These are phyloP conservation scores for Arachis monticola DNA, from an alignment of 331 rosid species.

Conservation along the genomic window DNA sequence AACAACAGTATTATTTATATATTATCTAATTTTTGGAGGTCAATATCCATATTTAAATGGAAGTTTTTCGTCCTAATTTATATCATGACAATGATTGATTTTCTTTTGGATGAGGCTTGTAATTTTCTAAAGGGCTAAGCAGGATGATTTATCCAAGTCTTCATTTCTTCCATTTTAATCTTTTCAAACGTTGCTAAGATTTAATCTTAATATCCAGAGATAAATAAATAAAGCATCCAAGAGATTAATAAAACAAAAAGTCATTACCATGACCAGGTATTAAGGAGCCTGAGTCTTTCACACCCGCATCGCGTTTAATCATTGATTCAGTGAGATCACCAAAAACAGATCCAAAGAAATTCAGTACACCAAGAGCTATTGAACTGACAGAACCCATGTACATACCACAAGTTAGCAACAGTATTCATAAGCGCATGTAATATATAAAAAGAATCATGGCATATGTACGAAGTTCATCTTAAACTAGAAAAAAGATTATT, in stretches of 20 bases:
- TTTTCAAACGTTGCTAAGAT: neutral
- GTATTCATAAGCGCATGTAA: slow-evolving; percentile 9
- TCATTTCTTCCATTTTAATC: neutral
- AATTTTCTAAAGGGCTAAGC: neutral
- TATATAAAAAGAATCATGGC: neutral
- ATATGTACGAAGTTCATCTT: slow-evolving; percentile 25
- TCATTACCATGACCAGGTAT: slow-evolving; percentile 96
- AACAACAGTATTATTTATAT: slow-evolving; percentile 7
- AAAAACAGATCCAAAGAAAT: slow-evolving; percentile 78
- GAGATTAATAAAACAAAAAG: slow-evolving; percentile 29
- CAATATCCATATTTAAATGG: neutral
- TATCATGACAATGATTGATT: neutral
- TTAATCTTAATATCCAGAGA: neutral
- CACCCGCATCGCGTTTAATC: slow-evolving; percentile 99
- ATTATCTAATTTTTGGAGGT: neutral
- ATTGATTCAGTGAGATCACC: slow-evolving; percentile 98
- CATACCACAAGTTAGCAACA: slow-evolving; percentile 19
- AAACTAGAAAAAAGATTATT: slow-evolving; percentile 25
- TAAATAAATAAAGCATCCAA: slow-evolving; percentile 14
- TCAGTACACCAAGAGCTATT: slow-evolving; percentile 82
- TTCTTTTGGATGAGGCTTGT: neutral
- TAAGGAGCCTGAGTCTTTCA: slow-evolving; percentile 92
- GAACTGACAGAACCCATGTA: slow-evolving; percentile 52
- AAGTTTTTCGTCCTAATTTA: neutral
- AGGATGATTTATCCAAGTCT: neutral